Conservation (phyloP, 192 early-diverging fungal genomes). For the Kickxella alabastrina region DNA sequence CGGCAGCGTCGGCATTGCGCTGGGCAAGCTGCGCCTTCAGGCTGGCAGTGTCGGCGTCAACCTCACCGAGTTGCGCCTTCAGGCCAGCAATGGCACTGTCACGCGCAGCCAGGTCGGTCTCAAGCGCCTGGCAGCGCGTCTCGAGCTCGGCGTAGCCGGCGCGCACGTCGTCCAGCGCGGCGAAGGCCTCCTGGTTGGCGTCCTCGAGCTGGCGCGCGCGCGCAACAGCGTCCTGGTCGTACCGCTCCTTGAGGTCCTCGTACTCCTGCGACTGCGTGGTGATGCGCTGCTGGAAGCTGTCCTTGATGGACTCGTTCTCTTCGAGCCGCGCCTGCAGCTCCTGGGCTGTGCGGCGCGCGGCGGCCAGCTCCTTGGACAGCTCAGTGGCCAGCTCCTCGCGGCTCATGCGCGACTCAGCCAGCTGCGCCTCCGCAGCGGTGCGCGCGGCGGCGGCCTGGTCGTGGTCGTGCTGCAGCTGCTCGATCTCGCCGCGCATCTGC, state of each 20-base stretch:
- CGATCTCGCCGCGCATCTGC: constrained; percentile 51
- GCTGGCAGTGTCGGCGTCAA: constrained; percentile 75
- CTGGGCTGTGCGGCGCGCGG: constrained; percentile 46
- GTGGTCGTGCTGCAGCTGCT: constrained; percentile 50
- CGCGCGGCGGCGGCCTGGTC: constrained; percentile 26
- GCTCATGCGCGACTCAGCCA: constrained; percentile 60
- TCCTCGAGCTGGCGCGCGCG: constrained; percentile 58
- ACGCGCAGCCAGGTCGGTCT: constrained; percentile 58
- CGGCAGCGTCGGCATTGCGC: constrained; percentile 54
- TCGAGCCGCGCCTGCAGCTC: constrained; percentile 66
- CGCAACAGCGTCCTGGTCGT: constrained; percentile 56
- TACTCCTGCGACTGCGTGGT: constrained; percentile 59
- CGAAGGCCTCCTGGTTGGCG: constrained; percentile 50
- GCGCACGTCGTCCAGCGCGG: constrained; percentile 66
- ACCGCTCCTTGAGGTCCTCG: constrained; percentile 61
- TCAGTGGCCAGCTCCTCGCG: constrained; percentile 76
- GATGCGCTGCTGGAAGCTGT: constrained; percentile 53
- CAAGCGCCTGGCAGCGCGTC: constrained; percentile 55
- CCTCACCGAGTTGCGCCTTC: too few species aligned
- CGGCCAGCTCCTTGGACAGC: constrained; percentile 57
- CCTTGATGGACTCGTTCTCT: constrained; percentile 56
- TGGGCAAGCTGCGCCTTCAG: constrained; percentile 63
- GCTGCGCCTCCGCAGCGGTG: constrained; percentile 19
- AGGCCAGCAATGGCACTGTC: too few species aligned
- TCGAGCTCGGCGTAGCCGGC: constrained; percentile 61